Evolutionary conservation across 257 asterid genomes (phyloP).

Genomic region (Nicotiana tomentosiformis): DNA sequence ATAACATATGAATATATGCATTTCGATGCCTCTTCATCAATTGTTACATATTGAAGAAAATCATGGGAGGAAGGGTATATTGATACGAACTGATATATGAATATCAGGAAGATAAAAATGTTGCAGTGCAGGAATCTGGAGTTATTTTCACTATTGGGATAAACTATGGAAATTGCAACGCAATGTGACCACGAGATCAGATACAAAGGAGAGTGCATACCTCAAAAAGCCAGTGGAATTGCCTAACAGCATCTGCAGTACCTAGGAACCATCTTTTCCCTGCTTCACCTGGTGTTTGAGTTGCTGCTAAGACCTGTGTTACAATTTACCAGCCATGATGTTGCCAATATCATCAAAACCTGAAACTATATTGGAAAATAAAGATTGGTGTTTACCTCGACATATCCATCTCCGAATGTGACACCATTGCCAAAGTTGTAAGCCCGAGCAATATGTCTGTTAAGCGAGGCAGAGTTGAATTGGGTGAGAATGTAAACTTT

Average conservation of each 20-base stretch:
- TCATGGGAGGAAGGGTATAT: not conserved
- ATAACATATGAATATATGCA: not conserved
- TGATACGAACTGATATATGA: not conserved
- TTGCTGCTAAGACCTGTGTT: slow-evolving; percentile 83
- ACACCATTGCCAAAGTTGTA: slow-evolving; percentile 71
- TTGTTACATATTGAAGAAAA: not conserved
- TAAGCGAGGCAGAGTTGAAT: slow-evolving; percentile 94
- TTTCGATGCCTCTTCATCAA: not conserved
- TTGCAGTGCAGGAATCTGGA: not conserved
- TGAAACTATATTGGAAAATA: not conserved
- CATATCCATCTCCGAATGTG: slow-evolving; percentile 90
- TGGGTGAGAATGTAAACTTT: slow-evolving; percentile 95
- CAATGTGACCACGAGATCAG: not conserved
- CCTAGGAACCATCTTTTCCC: slow-evolving; percentile 97
- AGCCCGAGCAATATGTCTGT: slow-evolving; percentile 84
- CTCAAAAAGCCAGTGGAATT: slow-evolving; percentile 98
- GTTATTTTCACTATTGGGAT: not conserved
- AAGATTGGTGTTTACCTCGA: slow-evolving; percentile 47
- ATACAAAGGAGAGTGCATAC: slow-evolving; percentile 27
- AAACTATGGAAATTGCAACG: not conserved
- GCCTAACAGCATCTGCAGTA: slow-evolving; percentile 95
- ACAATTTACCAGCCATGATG: not conserved
- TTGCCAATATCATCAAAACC: slow-evolving; percentile 2
- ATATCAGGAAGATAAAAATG: not conserved
- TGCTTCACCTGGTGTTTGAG: slow-evolving; percentile 90